phyloP scores from a whole-genome alignment of 352 stramenopile species.

The Phytophthora sp. region DNA sequence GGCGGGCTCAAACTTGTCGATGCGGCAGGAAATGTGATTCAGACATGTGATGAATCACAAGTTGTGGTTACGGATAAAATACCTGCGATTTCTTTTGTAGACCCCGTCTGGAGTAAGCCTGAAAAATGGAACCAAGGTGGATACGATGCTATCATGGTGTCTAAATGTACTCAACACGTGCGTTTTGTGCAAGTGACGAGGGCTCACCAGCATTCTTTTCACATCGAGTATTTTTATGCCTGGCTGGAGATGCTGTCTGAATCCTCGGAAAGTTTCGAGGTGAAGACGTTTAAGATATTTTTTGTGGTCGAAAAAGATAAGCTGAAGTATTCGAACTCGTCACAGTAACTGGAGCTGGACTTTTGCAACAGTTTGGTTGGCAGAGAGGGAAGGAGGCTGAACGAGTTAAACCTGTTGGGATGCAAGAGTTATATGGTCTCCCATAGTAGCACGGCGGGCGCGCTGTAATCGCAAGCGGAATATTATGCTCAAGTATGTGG shows the following conservation, averaged over 20 bases:
- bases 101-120: constrained; percentile 20
- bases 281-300: not conserved
- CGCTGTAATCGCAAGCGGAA: too few relatives aligned
- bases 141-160: constrained; percentile 33
- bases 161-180: constrained; percentile 10
- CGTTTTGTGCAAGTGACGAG: constrained; percentile 30
- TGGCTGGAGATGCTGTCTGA: constrained; percentile 1
- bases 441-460: too few relatives aligned
- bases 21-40: not conserved
- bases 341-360: not conserved
- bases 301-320: not conserved
- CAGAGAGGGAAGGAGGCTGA: not conserved
- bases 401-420: not conserved
- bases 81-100: constrained; percentile 6
- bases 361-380: not conserved
- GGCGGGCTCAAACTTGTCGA: not conserved
- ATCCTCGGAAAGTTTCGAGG: not conserved
- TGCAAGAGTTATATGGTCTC: too few relatives aligned
- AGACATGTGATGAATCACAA: not conserved
- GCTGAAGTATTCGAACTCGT: not conserved
- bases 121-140: constrained; percentile 25
- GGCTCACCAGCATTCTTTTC: constrained; percentile 18
- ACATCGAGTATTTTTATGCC: constrained; percentile 19
- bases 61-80: constrained; percentile 7
- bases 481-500: too few relatives aligned